Conservation (phyloP, 768 basidiomycete species). For the Ramaria sp. region DNA sequence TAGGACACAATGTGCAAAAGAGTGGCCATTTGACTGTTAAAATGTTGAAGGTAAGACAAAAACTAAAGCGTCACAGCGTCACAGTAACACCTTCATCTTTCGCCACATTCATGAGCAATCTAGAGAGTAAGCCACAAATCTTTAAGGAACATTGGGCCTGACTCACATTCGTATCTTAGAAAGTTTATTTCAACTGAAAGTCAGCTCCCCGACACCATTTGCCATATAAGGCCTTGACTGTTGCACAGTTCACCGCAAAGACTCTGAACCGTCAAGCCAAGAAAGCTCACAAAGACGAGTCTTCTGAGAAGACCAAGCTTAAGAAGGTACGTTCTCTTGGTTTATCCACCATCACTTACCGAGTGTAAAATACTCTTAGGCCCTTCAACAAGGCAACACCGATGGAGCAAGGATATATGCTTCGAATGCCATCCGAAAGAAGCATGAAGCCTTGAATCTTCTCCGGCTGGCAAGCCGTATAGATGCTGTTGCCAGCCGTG, state of each 20-base stretch:
- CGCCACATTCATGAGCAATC: slow-evolving; percentile 7
- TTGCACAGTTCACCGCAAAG: slow-evolving; percentile 89
- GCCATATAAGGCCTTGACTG: slow-evolving; percentile 9
- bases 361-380: slow-evolving; percentile 35
- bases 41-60: not conserved
- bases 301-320: slow-evolving; percentile 72
- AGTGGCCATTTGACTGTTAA: not conserved
- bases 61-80: not conserved
- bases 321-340: slow-evolving; percentile 62
- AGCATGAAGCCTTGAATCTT: slow-evolving; percentile 86
- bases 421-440: slow-evolving; percentile 96
- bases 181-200: slow-evolving; percentile 98
- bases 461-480: slow-evolving; percentile 84
- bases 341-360: not conserved
- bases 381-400: slow-evolving; percentile 90
- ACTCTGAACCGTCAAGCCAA: slow-evolving; percentile 88
- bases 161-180: slow-evolving; percentile 36
- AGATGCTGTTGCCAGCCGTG: slow-evolving; percentile 92
- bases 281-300: slow-evolving; percentile 96
- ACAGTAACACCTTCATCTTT: not conserved
- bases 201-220: slow-evolving; percentile 21
- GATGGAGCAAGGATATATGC: slow-evolving; percentile 98
- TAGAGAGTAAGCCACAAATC: slow-evolving; percentile 1
- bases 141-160: slow-evolving; percentile 21
- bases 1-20: slow-evolving; percentile 26